Evolutionary conservation across 495 filamentous ascomycete species (phyloP).

Genomic region (Lasiosphaeria hispida): DNA sequence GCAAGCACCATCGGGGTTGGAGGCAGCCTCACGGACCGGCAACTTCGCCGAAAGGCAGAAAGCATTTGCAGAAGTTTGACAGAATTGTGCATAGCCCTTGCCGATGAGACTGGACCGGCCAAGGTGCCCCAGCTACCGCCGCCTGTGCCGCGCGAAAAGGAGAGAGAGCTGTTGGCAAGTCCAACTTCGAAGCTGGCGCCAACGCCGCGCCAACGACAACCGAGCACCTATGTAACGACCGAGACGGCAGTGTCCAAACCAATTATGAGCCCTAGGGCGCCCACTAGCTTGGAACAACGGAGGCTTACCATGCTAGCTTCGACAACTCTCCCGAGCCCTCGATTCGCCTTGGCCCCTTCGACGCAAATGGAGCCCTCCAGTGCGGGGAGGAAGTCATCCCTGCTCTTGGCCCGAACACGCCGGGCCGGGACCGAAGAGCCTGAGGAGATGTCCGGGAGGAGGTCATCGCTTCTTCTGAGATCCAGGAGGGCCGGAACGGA

Average conservation of each 20-base stretch:
- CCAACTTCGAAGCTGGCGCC: constrained; percentile 38
- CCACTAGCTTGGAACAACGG: constrained; percentile 71
- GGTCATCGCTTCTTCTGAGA: constrained; percentile 43
- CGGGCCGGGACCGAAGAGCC: constrained; percentile 47
- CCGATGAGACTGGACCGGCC: constrained; percentile 49
- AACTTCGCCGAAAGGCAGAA: constrained; percentile 85
- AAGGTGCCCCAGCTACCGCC: constrained; percentile 34
- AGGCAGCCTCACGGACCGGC: constrained; percentile 67
- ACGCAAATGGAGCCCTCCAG: constrained; percentile 28
- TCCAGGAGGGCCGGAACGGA: constrained; percentile 47
- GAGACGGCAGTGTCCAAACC: constrained; percentile 31
- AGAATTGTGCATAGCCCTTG: constrained; percentile 84
- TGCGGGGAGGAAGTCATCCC: constrained; percentile 44
- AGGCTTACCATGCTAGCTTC: constrained; percentile 59
- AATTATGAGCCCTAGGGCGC: constrained; percentile 58
- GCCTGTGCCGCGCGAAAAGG: constrained; percentile 26
- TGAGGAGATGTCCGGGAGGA: constrained; percentile 42
- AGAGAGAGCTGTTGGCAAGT: constrained; percentile 29
- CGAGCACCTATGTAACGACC: constrained; percentile 25
- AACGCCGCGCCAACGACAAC: constrained; percentile 33
- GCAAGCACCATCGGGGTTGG: constrained; percentile 62
- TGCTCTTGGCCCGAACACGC: constrained; percentile 42
- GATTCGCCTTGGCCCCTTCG: constrained; percentile 33
- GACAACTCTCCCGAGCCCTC: constrained; percentile 40
- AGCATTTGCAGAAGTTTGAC: constrained; percentile 90